These are phyloP conservation scores for Leccinum truebloodii DNA, from an alignment of 768 basidiomycete genomes.

Conservation along the genomic window DNA sequence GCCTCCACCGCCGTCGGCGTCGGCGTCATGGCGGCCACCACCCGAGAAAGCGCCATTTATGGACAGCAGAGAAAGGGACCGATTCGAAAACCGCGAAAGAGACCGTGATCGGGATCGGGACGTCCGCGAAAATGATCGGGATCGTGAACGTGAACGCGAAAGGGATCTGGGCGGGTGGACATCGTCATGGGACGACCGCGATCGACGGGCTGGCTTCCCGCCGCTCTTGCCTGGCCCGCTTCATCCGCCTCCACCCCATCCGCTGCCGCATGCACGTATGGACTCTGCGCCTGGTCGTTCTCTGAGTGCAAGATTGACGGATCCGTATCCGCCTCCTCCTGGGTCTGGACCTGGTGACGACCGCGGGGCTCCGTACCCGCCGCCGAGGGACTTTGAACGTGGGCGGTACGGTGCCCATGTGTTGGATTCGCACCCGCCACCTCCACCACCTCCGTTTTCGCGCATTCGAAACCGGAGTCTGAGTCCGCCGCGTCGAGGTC, in stretches of 20 bases:
- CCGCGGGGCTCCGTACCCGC: conserved; percentile 22
- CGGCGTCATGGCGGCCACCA: conserved; percentile 30
- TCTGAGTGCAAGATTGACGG: conserved; percentile 31
- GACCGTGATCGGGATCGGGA: conserved; percentile 26
- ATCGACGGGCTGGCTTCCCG: conserved; percentile 35
- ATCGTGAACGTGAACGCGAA: conserved; percentile 43
- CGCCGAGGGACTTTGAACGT: conserved; percentile 33
- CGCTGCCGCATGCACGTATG: conserved; percentile 19
- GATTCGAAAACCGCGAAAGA: conserved; percentile 39
- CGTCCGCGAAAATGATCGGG: conserved; percentile 39
- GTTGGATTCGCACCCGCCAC: conserved; percentile 21
- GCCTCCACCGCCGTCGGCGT: conserved; percentile 1
- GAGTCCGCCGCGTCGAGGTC: conserved; percentile 38
- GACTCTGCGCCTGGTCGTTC: conserved; percentile 23
- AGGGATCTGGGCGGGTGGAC: conserved; percentile 14
- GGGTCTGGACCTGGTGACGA: conserved; percentile 11
- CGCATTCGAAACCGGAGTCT: conserved; percentile 49
- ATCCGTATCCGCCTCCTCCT: conserved; percentile 20
- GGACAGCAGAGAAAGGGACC: conserved; percentile 38
- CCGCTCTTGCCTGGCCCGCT: conserved; percentile 12
- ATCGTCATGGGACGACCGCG: conserved; percentile 40
- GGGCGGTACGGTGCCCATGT: conserved; percentile 22
- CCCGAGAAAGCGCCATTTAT: conserved; percentile 32
- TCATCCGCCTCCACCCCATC: no score
- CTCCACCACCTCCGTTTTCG: conserved; percentile 24